Percentiles rank a stretch among this genome's conserved stretches.
Conservation (phyloP, 2,329 filamentous ascomycete species). For the Teratosphaeria viscida region DNA sequence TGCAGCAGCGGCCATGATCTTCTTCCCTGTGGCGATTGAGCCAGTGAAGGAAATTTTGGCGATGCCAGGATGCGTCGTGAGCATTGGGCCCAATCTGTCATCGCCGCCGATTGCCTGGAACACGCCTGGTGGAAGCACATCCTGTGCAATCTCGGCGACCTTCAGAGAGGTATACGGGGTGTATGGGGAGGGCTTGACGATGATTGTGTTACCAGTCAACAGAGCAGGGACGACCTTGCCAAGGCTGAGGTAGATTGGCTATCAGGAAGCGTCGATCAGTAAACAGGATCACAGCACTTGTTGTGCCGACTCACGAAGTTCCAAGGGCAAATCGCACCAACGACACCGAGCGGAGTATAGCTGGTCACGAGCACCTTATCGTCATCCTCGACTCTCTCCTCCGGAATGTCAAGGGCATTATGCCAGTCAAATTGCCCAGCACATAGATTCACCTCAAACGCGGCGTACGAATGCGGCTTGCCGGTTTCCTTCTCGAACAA, state of each 20-base stretch:
- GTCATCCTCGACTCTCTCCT: constrained; percentile 35
- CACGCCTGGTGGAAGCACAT: constrained; percentile 53
- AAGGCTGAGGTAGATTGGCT: constrained; percentile 42
- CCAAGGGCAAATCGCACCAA: constrained; percentile 35
- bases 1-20: constrained; percentile 47
- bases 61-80: constrained; percentile 50
- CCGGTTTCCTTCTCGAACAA: constrained; percentile 12
- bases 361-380: constrained; percentile 38
- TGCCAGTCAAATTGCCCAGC: constrained; percentile 30
- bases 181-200: constrained; percentile 36
- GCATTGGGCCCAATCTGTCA: constrained; percentile 48
- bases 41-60: constrained; percentile 57
- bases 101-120: constrained; percentile 51
- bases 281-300: neutral
- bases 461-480: constrained; percentile 30
- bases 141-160: constrained; percentile 47
- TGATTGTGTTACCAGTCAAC: constrained; percentile 36
- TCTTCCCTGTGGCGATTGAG: constrained; percentile 50
- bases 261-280: constrained; percentile 9
- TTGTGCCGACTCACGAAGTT: constrained; percentile 20
- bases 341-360: constrained; percentile 39
- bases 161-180: constrained; percentile 51
- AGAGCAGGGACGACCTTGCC: constrained; percentile 49
- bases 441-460: constrained; percentile 29
- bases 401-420: constrained; percentile 24